Evolutionary conservation across 225 moss, liverwort and hornwort species (phyloP).

Genomic region (Takakia lepidozioides): DNA sequence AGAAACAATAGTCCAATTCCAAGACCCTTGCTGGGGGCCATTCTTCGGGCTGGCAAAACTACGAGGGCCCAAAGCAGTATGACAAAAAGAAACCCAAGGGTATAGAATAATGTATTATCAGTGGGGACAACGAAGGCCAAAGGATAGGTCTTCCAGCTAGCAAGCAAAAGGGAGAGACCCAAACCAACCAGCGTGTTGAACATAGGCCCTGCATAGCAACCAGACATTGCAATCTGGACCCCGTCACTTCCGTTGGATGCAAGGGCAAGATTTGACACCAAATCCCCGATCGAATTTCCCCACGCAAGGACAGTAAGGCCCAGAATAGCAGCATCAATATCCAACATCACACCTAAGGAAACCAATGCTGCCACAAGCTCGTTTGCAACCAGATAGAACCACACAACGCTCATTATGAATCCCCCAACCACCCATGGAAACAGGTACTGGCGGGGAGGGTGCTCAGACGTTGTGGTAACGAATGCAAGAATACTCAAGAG

Average conservation of each 20-base stretch:
- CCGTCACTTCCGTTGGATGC: conserved; percentile 62
- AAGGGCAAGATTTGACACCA: conserved; percentile 89
- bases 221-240: conserved; percentile 85
- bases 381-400: conserved; percentile 95
- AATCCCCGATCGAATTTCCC: conserved; percentile 95
- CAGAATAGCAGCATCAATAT: conserved; percentile 83
- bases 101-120: conserved; percentile 72
- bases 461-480: conserved; percentile 51
- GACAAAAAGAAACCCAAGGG: conserved; percentile 67
- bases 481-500: conserved; percentile 41
- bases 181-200: conserved; percentile 91
- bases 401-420: conserved; percentile 91
- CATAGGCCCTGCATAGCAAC: conserved; percentile 97
- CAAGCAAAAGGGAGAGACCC: conserved; percentile 68
- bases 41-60: conserved; percentile 42
- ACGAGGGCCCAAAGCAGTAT: conserved; percentile 70
- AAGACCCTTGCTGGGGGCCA: conserved; percentile 72
- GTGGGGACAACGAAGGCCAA: conserved; percentile 56
- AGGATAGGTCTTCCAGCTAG: conserved; percentile 82
- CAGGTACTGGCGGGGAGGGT: conserved; percentile 70
- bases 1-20: conserved; percentile 73
- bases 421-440: conserved; percentile 92
- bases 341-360: conserved; percentile 73
- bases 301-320: conserved; percentile 96
- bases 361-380: conserved; percentile 95